phyloP scores from a whole-genome alignment of 2,329 filamentous ascomycete genomes.

The Passalora sequoiae region DNA sequence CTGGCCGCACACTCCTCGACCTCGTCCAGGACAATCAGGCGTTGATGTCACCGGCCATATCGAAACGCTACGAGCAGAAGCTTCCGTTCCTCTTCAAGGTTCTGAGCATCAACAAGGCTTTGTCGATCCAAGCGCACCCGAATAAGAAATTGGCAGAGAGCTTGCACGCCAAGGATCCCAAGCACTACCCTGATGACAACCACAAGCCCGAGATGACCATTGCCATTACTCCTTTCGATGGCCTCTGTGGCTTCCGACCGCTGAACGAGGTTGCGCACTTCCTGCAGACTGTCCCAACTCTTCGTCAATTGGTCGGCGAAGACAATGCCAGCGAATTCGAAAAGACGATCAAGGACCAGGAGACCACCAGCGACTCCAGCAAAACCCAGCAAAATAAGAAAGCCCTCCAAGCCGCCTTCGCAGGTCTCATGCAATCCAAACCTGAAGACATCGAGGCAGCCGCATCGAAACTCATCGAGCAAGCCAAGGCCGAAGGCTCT shows the following conservation, averaged over 20 bases:
- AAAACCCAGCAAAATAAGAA: slow-evolving; percentile 62
- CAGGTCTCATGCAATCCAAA: slow-evolving; percentile 71
- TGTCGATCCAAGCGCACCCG: slow-evolving; percentile 88
- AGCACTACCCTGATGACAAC: slow-evolving; percentile 98
- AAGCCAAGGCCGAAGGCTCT: slow-evolving; percentile 62
- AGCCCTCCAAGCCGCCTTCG: slow-evolving; percentile 69
- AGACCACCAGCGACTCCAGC: slow-evolving; percentile 43
- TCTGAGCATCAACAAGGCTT: slow-evolving; percentile 87
- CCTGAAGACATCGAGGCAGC: slow-evolving; percentile 60
- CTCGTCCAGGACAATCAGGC: slow-evolving; percentile 81
- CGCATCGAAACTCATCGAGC: slow-evolving; percentile 63
- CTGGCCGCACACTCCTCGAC: slow-evolving; percentile 79
- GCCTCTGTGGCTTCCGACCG: slow-evolving; percentile 90
- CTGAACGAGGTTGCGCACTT: slow-evolving; percentile 83
- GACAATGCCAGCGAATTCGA: slow-evolving; percentile 45
- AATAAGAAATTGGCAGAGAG: slow-evolving; percentile 73
- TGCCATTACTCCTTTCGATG: slow-evolving; percentile 92
- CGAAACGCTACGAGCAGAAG: slow-evolving; percentile 69
- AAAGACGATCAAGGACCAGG: slow-evolving; percentile 48
- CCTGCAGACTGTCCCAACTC: slow-evolving; percentile 57
- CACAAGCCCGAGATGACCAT: slow-evolving; percentile 99
- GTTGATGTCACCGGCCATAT: slow-evolving; percentile 69
- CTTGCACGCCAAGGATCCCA: slow-evolving; percentile 76
- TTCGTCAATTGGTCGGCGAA: slow-evolving; percentile 45
- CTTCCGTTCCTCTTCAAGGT: slow-evolving; percentile 98